Base-by-base conservation (phyloP, 2,329 filamentous ascomycete species). In the Penicillium corylophilum region DNA sequence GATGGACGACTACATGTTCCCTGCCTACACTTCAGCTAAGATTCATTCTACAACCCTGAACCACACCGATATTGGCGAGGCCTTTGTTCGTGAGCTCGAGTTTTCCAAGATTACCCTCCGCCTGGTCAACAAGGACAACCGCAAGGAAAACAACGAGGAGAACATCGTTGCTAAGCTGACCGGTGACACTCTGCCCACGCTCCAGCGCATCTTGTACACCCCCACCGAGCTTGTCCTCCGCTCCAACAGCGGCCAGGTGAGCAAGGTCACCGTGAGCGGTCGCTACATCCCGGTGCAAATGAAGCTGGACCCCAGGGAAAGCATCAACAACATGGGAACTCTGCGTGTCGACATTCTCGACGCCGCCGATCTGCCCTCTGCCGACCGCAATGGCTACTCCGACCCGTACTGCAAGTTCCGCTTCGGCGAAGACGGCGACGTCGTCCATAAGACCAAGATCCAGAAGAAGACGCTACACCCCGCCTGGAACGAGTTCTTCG, bases 241-340 rank as follows among this genome's bases (percentile, higher is more conserved):
- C 70, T 88, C 89, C 54, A 85, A 88, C 16, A 82, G 93, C 38
- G 92, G 91, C 46, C 81, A 82, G 52, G 73, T 86, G 23, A 91
- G 84, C 76, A 92, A 85, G 66, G 81, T 99, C 68, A 95, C 87
- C 61, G 88, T 99, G 67, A 95, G 89, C 75, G 82, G 96, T 66
- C 95, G 95, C 73, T 99, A 96, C 69, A 85, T 99, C 22, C 94
- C 94, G 0, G 86, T 97, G 54, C 85, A 89, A 76, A 99, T 99
- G 94, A 79, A 85, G 50, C 87, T 99, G 44, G 91, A 99, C 65
- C 89, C 94, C 0, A 90, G 86, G 64, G 94, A 99, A 74, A 96
- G 91, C 66, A 96, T 99, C 79, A 97, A 96, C 82, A 99, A 99
- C 74, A 95, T 96, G 84, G 94, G 94, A 53, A 92, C 86, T 52